phyloP scores from a whole-genome alignment of 352 stramenopile species.

The Globisporangium paroecandrum region DNA sequence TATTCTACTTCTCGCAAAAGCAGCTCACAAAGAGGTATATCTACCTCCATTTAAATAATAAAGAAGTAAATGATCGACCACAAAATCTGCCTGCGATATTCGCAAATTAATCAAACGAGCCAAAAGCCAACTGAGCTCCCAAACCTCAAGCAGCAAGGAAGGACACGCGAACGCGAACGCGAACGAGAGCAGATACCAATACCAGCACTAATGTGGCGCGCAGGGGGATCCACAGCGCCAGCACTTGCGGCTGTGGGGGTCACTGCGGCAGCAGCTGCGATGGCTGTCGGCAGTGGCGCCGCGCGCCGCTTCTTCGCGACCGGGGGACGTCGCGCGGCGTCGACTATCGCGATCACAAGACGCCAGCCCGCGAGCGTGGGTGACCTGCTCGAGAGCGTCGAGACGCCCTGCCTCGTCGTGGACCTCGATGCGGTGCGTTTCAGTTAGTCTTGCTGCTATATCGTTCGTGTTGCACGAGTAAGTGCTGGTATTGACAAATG shows the following conservation, averaged over 20 bases:
- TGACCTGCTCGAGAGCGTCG: constrained; percentile 30
- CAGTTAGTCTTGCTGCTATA: not conserved
- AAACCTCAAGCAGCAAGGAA: too few species aligned
- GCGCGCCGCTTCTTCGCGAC: constrained; percentile 9
- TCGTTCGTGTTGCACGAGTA: not conserved
- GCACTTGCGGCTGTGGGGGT: constrained; percentile 10
- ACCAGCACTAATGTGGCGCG: constrained; percentile 1
- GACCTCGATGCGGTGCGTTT: constrained; percentile 48
- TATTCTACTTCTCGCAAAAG: too few species aligned
- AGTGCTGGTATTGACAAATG: too few species aligned
- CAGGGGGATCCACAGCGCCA: not conserved
- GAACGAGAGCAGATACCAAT: not conserved
- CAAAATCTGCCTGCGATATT: too few species aligned
- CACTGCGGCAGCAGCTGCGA: constrained; percentile 8
- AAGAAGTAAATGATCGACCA: too few species aligned
- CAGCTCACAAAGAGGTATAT: too few species aligned
- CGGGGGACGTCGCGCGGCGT: not conserved
- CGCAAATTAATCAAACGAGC: too few species aligned
- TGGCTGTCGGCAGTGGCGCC: not conserved
- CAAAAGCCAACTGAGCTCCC: too few species aligned
- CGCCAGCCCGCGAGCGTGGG: constrained; percentile 21
- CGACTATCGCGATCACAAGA: constrained; percentile 13
- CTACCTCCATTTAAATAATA: too few species aligned
- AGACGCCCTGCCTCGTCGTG: constrained; percentile 66
- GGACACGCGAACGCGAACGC: too few species aligned